Base-by-base conservation (phyloP, 2,329 filamentous ascomycete genomes). In the Alternaria arborescens region DNA sequence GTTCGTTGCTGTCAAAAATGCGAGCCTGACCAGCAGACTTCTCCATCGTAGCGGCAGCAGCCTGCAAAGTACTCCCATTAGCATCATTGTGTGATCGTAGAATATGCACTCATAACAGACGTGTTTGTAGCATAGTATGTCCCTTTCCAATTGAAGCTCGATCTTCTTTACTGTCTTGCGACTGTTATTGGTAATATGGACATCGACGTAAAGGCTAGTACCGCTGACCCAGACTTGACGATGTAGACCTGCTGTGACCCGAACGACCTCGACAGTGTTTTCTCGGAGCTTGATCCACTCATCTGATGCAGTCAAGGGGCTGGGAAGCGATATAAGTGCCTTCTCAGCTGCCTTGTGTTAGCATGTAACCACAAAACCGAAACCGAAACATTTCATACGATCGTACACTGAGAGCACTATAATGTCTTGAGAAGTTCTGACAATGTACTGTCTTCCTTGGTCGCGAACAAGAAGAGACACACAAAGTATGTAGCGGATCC, bases 151-250 rank as follows among this genome's bases (percentile, higher is more conserved):
- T 46, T 83, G 82, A 38, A 86, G 69, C 55, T 86, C 84, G 28
- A 86, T 77, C 56, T 78, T 83, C 64, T 80, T 84, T 56, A 86
- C 77, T 0, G 70, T 73, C 66, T 83, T 86, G 32, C 79, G 79
- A 61, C 80, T 84, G 42, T 80, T 81, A 67, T 86, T 86, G 41
- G 77, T 74, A 38, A 86, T 77, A 56, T 85, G 82, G 3, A 86
- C 78, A 63, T 87, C 84, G 16, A 85, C 81, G 61, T 86, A 86
- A 34, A 86, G 82, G 64, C 78, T 83, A 22, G 83, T 83, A 16
- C 84, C 85, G 64, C 83, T 86, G 55, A 87, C 83, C 85, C 85
- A 87, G 28, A 85, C 85, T 71, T 86, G 84, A n/a, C 85, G 81
- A 69, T 86, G 84, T 8, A 86, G 68, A 7, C 84, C 84, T 28